These are phyloP conservation scores for Priceomyces melissophilus DNA, from an alignment of 805 yeast species.

Conservation along the genomic window DNA sequence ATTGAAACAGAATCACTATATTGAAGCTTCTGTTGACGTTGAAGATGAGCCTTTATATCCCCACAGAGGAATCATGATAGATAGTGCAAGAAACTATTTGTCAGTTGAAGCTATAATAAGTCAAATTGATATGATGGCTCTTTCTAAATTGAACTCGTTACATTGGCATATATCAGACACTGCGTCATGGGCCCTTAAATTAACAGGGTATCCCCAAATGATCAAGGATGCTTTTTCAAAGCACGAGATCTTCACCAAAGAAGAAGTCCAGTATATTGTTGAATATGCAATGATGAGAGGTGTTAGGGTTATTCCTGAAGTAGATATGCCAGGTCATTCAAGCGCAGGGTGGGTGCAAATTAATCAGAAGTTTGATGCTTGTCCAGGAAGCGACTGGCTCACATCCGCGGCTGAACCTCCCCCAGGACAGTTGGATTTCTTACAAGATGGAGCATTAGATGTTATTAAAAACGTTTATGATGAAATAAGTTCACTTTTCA, in stretches of 20 bases:
- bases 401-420: constrained; percentile 36
- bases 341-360: constrained; percentile 36
- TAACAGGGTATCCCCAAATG: constrained; percentile 35
- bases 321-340: constrained; percentile 42
- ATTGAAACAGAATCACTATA: constrained; percentile 11
- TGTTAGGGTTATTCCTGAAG: constrained; percentile 40
- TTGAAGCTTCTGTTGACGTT: constrained; percentile 33
- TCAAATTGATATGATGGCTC: constrained; percentile 37
- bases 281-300: constrained; percentile 32
- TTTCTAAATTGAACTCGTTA: constrained; percentile 35
- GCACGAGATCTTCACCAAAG: constrained; percentile 23
- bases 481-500: constrained; percentile 29
- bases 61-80: constrained; percentile 40
- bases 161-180: constrained; percentile 42
- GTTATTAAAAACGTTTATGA: constrained; percentile 29
- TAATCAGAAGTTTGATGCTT: constrained; percentile 25
- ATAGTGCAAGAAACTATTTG: constrained; percentile 36
- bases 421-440: constrained; percentile 39
- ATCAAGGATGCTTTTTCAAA: constrained; percentile 34
- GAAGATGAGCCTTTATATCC: constrained; percentile 31
- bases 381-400: constrained; percentile 22
- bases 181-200: constrained; percentile 39
- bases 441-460: constrained; percentile 28
- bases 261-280: constrained; percentile 25
- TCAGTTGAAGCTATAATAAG: constrained; percentile 20